These are phyloP conservation scores for Scheffersomyces lignicola DNA, from an alignment of 1,139 yeast genomes.

Conservation along the genomic window DNA sequence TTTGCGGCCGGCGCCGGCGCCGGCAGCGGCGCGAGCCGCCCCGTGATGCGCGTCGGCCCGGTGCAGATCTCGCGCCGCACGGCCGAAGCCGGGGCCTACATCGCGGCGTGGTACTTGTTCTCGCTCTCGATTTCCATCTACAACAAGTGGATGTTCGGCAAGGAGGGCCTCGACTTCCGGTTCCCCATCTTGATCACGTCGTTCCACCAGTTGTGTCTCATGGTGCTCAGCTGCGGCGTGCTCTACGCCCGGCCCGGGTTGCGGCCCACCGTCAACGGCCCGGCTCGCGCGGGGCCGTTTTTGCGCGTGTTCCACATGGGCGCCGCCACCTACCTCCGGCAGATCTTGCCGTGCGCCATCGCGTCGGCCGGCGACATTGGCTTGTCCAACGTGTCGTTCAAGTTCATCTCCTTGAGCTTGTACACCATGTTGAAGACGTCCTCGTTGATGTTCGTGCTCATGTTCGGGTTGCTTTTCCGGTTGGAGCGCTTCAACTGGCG, in stretches of 20 bases:
- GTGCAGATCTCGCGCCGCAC: conserved; percentile 4
- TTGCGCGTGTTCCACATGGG: conserved; percentile 15
- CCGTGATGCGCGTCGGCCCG: too few species aligned
- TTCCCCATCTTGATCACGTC: conserved; percentile 85
- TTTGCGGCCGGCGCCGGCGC: too few species aligned
- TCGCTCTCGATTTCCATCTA: conserved; percentile 81
- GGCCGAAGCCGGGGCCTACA: conserved; percentile 23
- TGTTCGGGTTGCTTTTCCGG: conserved; percentile 80
- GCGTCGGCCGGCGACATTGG: conserved; percentile 96
- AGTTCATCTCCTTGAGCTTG: conserved; percentile 74
- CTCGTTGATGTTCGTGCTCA: conserved; percentile 78
- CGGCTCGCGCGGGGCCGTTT: conserved; percentile 9
- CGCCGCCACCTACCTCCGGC: conserved; percentile 38
- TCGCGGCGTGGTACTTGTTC: conserved; percentile 53
- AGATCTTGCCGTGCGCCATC: conserved; percentile 79
- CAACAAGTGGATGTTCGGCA: conserved; percentile 96
- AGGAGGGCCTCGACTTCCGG: conserved; percentile 61
- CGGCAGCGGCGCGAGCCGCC: too few species aligned
- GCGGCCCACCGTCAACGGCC: conserved; percentile 30
- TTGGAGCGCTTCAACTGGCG: conserved; percentile 72
- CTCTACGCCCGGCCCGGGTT: conserved; percentile 48
- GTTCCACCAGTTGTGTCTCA: conserved; percentile 78
- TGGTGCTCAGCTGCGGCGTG: conserved; percentile 44
- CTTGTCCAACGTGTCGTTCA: conserved; percentile 79
- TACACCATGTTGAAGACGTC: conserved; percentile 94